Base-by-base conservation (phyloP, 2,329 filamentous ascomycete genomes). In the Colletotrichum melonis region DNA sequence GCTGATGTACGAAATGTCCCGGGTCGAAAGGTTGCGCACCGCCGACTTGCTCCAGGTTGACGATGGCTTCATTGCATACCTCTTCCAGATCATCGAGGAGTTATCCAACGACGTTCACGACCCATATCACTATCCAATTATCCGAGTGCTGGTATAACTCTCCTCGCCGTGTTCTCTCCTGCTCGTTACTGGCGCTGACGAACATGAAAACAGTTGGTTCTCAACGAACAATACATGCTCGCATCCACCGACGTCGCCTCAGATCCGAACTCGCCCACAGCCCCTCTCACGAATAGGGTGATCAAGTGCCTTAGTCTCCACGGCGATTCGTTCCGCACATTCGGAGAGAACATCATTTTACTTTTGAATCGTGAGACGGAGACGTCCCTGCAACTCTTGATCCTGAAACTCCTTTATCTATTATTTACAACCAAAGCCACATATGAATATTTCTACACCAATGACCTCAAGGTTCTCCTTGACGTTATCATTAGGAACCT, bases 201-300 rank as follows among this genome's bases (percentile, higher is more conserved):
- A 14, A 73, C 26, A 22, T 49, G 14, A 16, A n/a, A 60, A 63
- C 76, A 97, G 94, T 90, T 99, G 78, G 95, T 98, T 32, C 85
- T 99, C 76, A 99, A 99, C 83, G 97, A 99, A 82, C 97, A 99
- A 83, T 99, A 98, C 83, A 97, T 99, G 94, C 92, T 98, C 68
- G 88, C 91, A 24, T 90, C 86, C 77, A 93, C 88, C 73, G 89
- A 87, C 35, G 82, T 86, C 4, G 83, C 83, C 24, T 80, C 81
- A 42, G 83, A 86, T 49, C 80, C 85, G 19, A 79, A 79, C 54
- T 82, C 81, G 28, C 81, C 82, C 14, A 75, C 85, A 11, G 83
- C 86, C 28, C 89, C 90, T 5, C 84, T 97, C 69, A 98, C 97
- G 4, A 99, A 99, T 80, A 92, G 95, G 76, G 95, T 99, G 63